These are phyloP conservation scores for Beauveria bassiana DNA, from an alignment of 2,329 filamentous ascomycete species.

Conservation along the genomic window DNA sequence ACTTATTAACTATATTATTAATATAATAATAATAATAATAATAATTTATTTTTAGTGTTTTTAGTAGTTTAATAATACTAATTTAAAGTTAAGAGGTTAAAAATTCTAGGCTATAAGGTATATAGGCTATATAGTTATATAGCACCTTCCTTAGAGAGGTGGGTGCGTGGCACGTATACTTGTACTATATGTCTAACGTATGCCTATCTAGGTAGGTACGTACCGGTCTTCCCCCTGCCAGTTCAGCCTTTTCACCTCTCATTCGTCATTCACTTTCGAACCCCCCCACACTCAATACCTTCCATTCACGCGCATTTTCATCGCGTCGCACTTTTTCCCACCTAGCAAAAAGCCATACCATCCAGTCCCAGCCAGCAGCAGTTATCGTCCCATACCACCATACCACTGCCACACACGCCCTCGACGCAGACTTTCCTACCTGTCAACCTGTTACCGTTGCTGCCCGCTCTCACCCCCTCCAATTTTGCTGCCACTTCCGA, in stretches of 20 bases:
- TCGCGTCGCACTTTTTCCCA: slow-evolving; percentile 12
- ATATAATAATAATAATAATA: too few relatives aligned
- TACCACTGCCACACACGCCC: background rate
- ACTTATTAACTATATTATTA: too few relatives aligned
- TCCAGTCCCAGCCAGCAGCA: background rate
- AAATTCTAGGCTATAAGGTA: too few relatives aligned
- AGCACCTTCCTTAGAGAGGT: too few relatives aligned
- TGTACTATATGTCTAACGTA: background rate
- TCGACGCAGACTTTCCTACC: slow-evolving; percentile 8
- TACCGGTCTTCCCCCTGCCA: background rate
- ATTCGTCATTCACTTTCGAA: slow-evolving; percentile 15
- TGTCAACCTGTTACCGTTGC: slow-evolving; percentile 10
- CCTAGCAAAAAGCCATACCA: slow-evolving; percentile 12
- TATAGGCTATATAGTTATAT: too few relatives aligned
- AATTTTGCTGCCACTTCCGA: slow-evolving; percentile 17
- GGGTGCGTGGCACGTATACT: background rate
- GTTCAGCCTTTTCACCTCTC: slow-evolving; percentile 13
- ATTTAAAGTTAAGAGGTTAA: too few relatives aligned
- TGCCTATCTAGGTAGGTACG: background rate
- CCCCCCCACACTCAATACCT: slow-evolving; percentile 1
- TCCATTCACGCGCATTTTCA: slow-evolving; percentile 16
- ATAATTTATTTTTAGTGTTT: too few relatives aligned
- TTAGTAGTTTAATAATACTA: too few relatives aligned
- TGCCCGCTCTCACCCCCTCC: slow-evolving; percentile 12
- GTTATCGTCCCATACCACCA: slow-evolving; percentile 1